Base-by-base conservation (phyloP, 257 asterid species). In the Nicotiana benthamiana region DNA sequence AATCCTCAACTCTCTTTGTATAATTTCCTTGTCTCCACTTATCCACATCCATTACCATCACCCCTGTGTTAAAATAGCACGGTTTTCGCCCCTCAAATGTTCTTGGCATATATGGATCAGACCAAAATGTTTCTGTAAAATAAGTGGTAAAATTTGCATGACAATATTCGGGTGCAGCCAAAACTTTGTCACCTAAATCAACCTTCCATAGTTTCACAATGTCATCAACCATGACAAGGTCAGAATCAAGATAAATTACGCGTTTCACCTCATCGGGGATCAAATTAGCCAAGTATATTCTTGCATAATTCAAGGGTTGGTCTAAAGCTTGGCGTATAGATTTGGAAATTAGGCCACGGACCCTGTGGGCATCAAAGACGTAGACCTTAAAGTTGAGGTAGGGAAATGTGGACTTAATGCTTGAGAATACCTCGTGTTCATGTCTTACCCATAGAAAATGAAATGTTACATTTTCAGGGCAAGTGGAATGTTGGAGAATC, bases 151-250 rank as follows among this genome's bases (percentile, higher is more conserved):
- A 90, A 83, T 92, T 91, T 0, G 94, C 97, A 5, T 85, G 94
- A 76, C 97, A 91, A 75, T 93, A 93, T 51, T 93, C 96, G 0
- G 96, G 96, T 3, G 94, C 97, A 0, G 91, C 97, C 9, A 93
- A 74, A 8, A 90, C 90, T 60, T 75, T 93, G 1, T 34, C 86
- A 22, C 86, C 90, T 80, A 93, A 82, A 80, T 91, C 89, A 0
- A 88, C 92, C 1, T 67, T 74, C 96, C 94, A 93, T 2, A 91
- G 84, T 27, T 90, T 91, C 0, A 80, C 83, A 0, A 91, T 79
- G 36, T 91, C 94, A 43, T 92, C 96, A 13, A 91, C 93, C 87
- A 87, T 75, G 6, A 91, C 93, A 2, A 91, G 86, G 60, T 90
- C 97, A 0, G 94, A 90, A 43, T 92, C 96, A 4, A 93, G 96